Percentiles rank a stretch among this genome's conserved stretches.
These are phyloP conservation scores for Xerocomus cyaneibrunnescens DNA, from an alignment of 1,284 basidiomycete species.

Conservation along the genomic window DNA sequence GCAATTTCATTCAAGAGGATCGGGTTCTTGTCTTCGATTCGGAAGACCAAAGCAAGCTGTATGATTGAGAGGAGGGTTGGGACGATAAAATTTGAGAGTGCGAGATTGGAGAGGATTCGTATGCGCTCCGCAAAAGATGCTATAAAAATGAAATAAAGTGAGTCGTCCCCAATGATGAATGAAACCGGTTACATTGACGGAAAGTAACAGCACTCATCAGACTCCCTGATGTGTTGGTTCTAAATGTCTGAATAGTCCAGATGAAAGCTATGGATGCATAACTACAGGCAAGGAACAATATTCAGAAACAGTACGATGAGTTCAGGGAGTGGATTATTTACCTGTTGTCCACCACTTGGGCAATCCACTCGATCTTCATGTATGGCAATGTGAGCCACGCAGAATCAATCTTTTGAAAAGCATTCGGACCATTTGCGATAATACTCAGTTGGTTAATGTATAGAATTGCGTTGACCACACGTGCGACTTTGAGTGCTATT, in stretches of 20 bases:
- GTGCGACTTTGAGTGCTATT: constrained; percentile 15
- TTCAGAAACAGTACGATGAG: neutral
- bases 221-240: neutral
- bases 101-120: constrained; percentile 14
- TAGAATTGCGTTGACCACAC: constrained; percentile 11
- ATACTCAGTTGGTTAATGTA: constrained; percentile 9
- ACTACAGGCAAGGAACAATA: neutral
- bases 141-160: neutral
- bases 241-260: constrained; percentile 13
- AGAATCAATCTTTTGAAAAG: neutral
- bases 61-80: constrained; percentile 21
- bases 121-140: constrained; percentile 15
- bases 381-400: constrained; percentile 14
- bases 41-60: constrained; percentile 14
- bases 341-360: constrained; percentile 26
- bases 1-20: constrained; percentile 7
- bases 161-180: neutral
- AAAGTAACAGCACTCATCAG: constrained; percentile 1
- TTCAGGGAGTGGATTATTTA: neutral
- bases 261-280: constrained; percentile 23
- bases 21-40: neutral
- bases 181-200: constrained; percentile 3
- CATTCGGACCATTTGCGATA: neutral
- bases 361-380: constrained; percentile 24
- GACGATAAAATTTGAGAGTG: constrained; percentile 26